Base-by-base conservation (phyloP, 192 early-diverging fungal species). In the Chytriomyces hyalinus region DNA sequence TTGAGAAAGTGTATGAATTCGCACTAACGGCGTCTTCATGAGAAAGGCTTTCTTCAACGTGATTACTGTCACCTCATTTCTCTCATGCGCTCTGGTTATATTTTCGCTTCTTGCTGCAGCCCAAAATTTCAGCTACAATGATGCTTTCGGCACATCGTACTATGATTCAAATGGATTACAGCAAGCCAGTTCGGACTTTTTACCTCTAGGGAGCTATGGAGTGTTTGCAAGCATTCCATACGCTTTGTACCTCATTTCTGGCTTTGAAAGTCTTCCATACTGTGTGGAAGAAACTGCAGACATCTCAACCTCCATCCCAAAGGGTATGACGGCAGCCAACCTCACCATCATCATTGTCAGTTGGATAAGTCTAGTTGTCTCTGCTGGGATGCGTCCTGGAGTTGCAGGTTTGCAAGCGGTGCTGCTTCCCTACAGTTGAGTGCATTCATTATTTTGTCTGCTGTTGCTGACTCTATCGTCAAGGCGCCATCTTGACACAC, bases 241-340 rank as follows among this genome's bases (percentile, higher is more conserved):
- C 48, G n/a, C 65, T 66, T 22, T 66, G 15, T 66, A 66, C 4
- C 48, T 66, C n/a, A 22, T n/a, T n/a, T 22, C 36, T 51, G 26
- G 65, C 65, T 66, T 66, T 66, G 65, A 66, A 22, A 51, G 26
- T 66, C 36, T 36, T 36, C 36, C 36, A 36, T 36, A 36, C 36
- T 36, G 36, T 36, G 36, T 36, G 36, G 36, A 36, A 36, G 36
- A 36, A 36, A 36, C 36, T 36, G 36, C 36, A 36, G 36, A 36
- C 36, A 36, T 36, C 36, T 0, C 36, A 36, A 36, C 36, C 36
- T 36, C 36, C 36, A 36, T 36, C 4, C 36, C 36, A 36, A 36
- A 36, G 36, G 36, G 36, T 36, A 36, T 36, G 36, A 36, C 36
- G 36, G 36, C 36, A 36, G 36, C 36, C 36, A 36, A 36, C 36